Evolutionary conservation across 139 green algal species (phyloP), one percentile per base, ranked within the genome.

Genomic region (Picochlorum sp.): DNA sequence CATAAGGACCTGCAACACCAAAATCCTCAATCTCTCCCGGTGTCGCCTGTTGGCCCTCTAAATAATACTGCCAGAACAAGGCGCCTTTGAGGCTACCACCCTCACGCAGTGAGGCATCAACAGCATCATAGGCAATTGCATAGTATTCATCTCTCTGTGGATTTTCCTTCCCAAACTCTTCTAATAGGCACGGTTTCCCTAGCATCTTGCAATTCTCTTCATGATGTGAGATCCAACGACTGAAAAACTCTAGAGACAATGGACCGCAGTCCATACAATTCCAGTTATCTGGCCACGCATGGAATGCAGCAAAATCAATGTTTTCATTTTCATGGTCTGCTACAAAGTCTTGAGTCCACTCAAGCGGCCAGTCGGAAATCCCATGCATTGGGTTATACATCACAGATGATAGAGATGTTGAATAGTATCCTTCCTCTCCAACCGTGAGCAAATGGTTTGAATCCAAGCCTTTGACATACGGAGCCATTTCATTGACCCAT

Each of bases 251-350:
- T 3, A 45, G 24, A 14, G 41, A 6, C 15, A 8, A 46, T 59
- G 6, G 30, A 51, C 14, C 50, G 0, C n/a, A 30, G n/a, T 58
- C 11, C 18, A 30, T 58, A 23, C 18, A 58, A 44, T 24, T 37
- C 37, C 45, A 41, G 30, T 44, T 15, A 59, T 69, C 69, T n/a
- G 71, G 66, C 67, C 72, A 82, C 23, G 73, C 49, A 58, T 82
- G 76, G 34, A 77, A 69, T 44, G 58, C 45, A 3, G 76, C 65
- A 65, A 77, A 82, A 41, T 79, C 71, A 45, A 82, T 82, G 32
- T 58, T 54, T 11, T 49, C 21, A 15, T 34, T 26, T 1, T 49
- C 21, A n/a, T 80, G 68, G 61, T 82, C 68, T 3, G 20, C 24
- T 32, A 69, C 30, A 57, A 82, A 82, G 56, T 80, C 72, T 58